These are phyloP conservation scores for Diaporthe citriasiana DNA, from an alignment of 2,329 filamentous ascomycete species.

Conservation along the genomic window DNA sequence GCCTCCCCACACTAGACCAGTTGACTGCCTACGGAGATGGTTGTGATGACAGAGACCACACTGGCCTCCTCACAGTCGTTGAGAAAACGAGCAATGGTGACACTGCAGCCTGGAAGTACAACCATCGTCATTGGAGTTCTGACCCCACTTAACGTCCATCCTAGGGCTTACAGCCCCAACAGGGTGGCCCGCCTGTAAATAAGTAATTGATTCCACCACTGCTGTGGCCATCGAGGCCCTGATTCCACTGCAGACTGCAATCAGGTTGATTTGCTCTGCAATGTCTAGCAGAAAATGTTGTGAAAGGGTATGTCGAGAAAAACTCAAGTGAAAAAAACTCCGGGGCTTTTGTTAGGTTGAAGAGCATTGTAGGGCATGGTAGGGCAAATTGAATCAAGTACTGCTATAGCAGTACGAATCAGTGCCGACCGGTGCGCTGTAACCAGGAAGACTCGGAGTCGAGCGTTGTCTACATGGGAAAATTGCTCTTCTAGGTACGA, in stretches of 20 bases:
- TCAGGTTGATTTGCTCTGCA: not conserved
- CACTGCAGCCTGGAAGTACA: constrained; percentile 2
- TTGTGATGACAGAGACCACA: not conserved
- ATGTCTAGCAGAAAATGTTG: not conserved
- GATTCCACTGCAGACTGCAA: not conserved
- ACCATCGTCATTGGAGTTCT: not conserved
- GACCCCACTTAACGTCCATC: not conserved
- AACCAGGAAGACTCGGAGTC: not conserved
- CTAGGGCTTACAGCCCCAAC: not conserved
- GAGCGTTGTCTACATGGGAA: not conserved
- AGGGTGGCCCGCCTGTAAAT: not conserved
- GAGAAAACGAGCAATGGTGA: not conserved
- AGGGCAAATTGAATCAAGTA: not conserved
- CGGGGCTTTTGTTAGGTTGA: not conserved
- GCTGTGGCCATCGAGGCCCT: not conserved
- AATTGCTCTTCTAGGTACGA: not conserved
- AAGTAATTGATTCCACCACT: not conserved
- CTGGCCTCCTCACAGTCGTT: not conserved
- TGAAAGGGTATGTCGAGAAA: not conserved
- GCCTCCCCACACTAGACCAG: not conserved
- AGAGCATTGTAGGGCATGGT: not conserved
- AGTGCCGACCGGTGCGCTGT: not conserved
- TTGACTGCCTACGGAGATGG: not conserved
- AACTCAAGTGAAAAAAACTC: not conserved
- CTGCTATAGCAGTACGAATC: not conserved